Conservation (phyloP, 148 eudicot genomes). For the Nepenthes gracilis region DNA sequence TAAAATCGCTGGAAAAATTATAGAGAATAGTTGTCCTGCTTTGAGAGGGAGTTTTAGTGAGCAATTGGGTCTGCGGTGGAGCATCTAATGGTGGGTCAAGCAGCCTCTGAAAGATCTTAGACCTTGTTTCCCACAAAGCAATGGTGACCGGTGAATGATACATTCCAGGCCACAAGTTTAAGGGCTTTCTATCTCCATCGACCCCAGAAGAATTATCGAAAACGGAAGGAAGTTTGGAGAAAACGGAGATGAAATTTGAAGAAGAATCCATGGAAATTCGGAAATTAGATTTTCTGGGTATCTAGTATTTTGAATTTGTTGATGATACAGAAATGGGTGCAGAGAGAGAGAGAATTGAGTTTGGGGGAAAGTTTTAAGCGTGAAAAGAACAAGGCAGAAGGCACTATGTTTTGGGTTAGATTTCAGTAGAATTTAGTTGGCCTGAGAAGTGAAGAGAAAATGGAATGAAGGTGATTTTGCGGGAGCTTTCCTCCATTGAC, state of each 20-base stretch:
- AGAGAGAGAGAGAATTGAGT: no score
- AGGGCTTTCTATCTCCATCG: constrained; percentile 43
- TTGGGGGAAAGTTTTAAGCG: no score
- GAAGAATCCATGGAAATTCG: constrained; percentile 18
- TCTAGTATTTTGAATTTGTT: no score
- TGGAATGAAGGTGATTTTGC: no score
- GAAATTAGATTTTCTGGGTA: no score
- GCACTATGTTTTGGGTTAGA: no score
- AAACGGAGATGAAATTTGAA: constrained; percentile 50
- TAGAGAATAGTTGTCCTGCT: constrained; percentile 58
- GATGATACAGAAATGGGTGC: no score
- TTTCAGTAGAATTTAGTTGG: no score
- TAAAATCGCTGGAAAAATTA: constrained; percentile 72
- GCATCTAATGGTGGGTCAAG: constrained; percentile 58
- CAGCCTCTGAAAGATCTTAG: constrained; percentile 59
- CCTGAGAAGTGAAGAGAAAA: no score
- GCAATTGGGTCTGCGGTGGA: constrained; percentile 70
- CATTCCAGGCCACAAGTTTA: constrained; percentile 97
- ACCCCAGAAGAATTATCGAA: constrained; percentile 22
- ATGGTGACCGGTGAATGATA: constrained; percentile 93
- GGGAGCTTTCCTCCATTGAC: no score
- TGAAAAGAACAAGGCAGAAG: no score
- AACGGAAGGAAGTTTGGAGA: constrained; percentile 56
- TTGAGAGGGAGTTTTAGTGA: constrained; percentile 53
- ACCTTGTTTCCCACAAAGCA: constrained; percentile 91